Conservation (phyloP, 2,329 filamentous ascomycete genomes). For the Tolypocladium tropicale region DNA sequence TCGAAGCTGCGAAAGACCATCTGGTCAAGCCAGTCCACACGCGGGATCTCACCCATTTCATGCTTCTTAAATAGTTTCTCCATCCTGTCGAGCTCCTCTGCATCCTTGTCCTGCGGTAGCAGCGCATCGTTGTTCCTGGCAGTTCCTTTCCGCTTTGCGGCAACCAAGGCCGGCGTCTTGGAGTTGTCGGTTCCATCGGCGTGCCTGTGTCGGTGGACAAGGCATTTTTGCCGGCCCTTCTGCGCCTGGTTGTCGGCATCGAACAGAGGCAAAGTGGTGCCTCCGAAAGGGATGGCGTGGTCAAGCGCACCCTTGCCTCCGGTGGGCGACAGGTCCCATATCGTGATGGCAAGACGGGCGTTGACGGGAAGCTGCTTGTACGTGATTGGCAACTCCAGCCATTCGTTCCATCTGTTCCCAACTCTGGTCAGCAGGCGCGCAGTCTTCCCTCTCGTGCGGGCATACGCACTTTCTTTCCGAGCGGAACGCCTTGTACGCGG, state of each 20-base stretch:
- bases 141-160: constrained; percentile 43
- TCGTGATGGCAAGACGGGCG: constrained; percentile 78
- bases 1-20: constrained; percentile 87
- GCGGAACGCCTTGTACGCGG: constrained; percentile 85
- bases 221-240: constrained; percentile 87
- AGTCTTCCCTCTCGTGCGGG: not conserved
- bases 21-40: constrained; percentile 91
- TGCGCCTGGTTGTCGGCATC: constrained; percentile 84
- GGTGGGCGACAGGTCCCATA: constrained; percentile 87
- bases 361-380: constrained; percentile 76
- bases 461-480: constrained; percentile 47
- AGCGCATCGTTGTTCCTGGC: constrained; percentile 38
- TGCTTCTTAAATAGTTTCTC: constrained; percentile 93
- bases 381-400: constrained; percentile 77
- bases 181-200: constrained; percentile 80
- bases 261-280: constrained; percentile 86
- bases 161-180: constrained; percentile 60
- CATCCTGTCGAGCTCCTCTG: constrained; percentile 79
- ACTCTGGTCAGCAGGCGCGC: constrained; percentile 1
- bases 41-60: constrained; percentile 91
- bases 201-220: constrained; percentile 67
- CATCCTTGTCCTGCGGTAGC: constrained; percentile 53
- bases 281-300: constrained; percentile 84
- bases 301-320: constrained; percentile 59
- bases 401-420: constrained; percentile 74